Conservation (phyloP, 2,329 filamentous ascomycete species). For the Pseudocercospora vitis region DNA sequence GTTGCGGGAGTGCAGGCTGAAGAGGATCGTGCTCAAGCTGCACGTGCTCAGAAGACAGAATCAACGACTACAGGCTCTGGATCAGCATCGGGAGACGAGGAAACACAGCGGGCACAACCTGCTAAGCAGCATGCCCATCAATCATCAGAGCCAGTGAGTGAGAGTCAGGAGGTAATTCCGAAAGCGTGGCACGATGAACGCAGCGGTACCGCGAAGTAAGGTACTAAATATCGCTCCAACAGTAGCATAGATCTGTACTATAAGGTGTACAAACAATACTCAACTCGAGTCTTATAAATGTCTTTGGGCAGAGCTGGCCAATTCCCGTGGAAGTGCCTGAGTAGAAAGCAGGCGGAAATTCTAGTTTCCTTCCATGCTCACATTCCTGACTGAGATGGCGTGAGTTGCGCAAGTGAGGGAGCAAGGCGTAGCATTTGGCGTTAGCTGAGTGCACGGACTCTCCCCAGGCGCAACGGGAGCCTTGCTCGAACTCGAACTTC, state of each 20-base stretch:
- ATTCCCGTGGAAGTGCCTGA: too few relatives aligned
- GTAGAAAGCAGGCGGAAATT: too few relatives aligned
- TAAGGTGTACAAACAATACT: slow-evolving; percentile 10
- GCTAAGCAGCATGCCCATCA: too few relatives aligned
- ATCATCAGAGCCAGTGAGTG: slow-evolving; percentile 9
- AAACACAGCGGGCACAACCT: slow-evolving; percentile 1
- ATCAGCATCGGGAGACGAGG: neutral
- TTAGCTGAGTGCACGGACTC: too few relatives aligned
- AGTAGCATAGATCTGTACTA: slow-evolving; percentile 18
- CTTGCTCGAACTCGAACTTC: too few relatives aligned
- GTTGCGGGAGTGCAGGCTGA: slow-evolving; percentile 42
- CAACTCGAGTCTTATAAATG: slow-evolving; percentile 4
- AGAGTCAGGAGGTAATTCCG: slow-evolving; percentile 10
- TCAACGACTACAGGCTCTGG: slow-evolving; percentile 3
- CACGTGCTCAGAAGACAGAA: slow-evolving; percentile 11
- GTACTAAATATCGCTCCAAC: slow-evolving; percentile 4
- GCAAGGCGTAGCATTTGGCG: too few relatives aligned
- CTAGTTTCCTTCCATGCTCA: too few relatives aligned
- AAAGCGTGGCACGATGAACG: slow-evolving; percentile 18
- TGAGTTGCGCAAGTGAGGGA: too few relatives aligned
- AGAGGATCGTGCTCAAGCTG: slow-evolving; percentile 21
- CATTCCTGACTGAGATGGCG: too few relatives aligned
- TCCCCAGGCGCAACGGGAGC: too few relatives aligned
- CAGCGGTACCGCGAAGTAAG: neutral
- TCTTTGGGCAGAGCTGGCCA: too few relatives aligned